These are phyloP conservation scores for Magnusiomyces starmeri DNA, from an alignment of 1,139 yeast genomes.

Conservation along the genomic window DNA sequence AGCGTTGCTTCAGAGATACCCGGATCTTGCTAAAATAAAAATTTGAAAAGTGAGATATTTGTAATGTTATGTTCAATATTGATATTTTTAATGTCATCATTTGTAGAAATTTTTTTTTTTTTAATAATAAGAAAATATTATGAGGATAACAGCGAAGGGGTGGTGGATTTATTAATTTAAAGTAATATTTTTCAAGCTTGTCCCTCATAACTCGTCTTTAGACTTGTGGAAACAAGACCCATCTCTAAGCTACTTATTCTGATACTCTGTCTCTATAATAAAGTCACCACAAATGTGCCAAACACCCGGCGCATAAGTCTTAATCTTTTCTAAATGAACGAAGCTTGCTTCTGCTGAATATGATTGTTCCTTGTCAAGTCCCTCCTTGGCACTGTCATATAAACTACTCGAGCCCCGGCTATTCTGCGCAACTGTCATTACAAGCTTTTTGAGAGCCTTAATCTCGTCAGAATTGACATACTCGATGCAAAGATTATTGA, in stretches of 20 bases:
- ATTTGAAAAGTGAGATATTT: background rate
- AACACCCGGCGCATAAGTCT: conserved; percentile 81
- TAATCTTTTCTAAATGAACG: conserved; percentile 51
- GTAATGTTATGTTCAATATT: background rate
- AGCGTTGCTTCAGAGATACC: conserved; percentile 1
- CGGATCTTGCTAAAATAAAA: conserved; percentile 2
- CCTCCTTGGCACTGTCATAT: background rate
- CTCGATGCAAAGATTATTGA: background rate
- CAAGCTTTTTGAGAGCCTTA: background rate
- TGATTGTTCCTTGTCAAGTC: conserved; percentile 9
- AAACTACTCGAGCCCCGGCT: too few species aligned
- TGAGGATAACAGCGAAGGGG: background rate
- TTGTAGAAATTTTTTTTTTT: background rate
- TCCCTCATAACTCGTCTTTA: too few species aligned
- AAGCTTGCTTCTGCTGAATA: too few species aligned
- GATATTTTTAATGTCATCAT: background rate
- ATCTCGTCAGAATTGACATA: background rate
- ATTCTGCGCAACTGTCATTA: background rate
- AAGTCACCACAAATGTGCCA: conserved; percentile 70
- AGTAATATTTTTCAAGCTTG: background rate
- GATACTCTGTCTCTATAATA: background rate
- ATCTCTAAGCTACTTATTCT: background rate
- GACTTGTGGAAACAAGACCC: background rate
- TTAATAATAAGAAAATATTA: background rate
- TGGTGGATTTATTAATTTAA: background rate